Evolutionary conservation across 768 basidiomycete genomes (phyloP).

Genomic region (Coprinopsis cinerea): DNA sequence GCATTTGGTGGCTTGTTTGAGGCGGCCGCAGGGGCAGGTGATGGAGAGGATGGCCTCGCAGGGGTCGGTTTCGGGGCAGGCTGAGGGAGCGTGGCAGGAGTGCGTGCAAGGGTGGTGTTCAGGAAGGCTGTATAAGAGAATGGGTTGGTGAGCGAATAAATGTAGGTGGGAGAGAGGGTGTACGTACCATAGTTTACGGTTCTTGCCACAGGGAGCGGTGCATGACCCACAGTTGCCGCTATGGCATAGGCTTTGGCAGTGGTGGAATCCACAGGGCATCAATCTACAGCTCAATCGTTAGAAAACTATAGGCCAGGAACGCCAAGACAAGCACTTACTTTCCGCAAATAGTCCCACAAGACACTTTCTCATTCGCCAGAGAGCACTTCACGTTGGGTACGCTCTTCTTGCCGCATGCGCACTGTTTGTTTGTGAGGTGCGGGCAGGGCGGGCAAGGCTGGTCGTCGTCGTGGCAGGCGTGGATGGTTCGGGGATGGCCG

Average conservation of each 20-base stretch:
- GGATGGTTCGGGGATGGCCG: conserved; percentile 73
- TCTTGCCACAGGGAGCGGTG: conserved; percentile 75
- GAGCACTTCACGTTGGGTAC: conserved; percentile 82
- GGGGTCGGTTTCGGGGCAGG: conserved; percentile 75
- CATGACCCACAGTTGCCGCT: conserved; percentile 76
- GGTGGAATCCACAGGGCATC: conserved; percentile 84
- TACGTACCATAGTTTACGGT: conserved; percentile 70
- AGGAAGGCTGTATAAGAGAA: conserved; percentile 43
- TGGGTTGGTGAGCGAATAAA: neutral
- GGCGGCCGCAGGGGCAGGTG: conserved; percentile 78
- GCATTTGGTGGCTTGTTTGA: conserved; percentile 70
- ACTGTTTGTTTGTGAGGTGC: conserved; percentile 68
- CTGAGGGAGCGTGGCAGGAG: conserved; percentile 83
- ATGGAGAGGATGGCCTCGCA: conserved; percentile 66
- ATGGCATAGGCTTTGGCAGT: conserved; percentile 81
- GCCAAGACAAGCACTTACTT: neutral
- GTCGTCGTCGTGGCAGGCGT: conserved; percentile 76
- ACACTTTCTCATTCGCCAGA: conserved; percentile 67
- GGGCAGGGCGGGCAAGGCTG: conserved; percentile 81
- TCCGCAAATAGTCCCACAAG: conserved; percentile 79
- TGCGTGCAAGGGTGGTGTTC: conserved; percentile 68
- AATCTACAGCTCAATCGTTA: conserved; percentile 36
- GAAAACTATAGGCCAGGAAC: neutral
- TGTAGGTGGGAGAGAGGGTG: conserved; percentile 1
- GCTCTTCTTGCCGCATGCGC: conserved; percentile 84